Percentiles rank a stretch among this genome's conserved stretches.
These are phyloP conservation scores for Alternaria panax DNA, from an alignment of 2,329 filamentous ascomycete species.

Conservation along the genomic window DNA sequence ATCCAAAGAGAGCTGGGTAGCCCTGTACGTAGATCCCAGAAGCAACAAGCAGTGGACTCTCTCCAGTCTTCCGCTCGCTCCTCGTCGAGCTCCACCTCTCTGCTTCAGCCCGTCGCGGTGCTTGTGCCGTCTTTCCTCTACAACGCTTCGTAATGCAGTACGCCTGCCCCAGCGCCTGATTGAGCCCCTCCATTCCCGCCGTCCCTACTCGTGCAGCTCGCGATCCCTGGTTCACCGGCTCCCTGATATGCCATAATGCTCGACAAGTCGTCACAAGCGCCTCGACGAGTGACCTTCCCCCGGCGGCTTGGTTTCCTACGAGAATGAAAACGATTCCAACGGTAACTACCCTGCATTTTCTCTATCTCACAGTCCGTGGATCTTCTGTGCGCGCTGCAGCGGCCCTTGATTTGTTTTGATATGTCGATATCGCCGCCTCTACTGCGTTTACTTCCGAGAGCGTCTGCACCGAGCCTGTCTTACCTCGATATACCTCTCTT, in stretches of 20 bases:
- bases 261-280: slow-evolving; percentile 47
- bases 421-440: slow-evolving; percentile 31
- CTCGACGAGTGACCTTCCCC: slow-evolving; percentile 49
- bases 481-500: slow-evolving; percentile 29
- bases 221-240: slow-evolving; percentile 34
- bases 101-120: slow-evolving; percentile 38
- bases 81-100: slow-evolving; percentile 40
- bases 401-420: slow-evolving; percentile 44
- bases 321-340: slow-evolving; percentile 58
- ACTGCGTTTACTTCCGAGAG: slow-evolving; percentile 31
- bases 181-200: slow-evolving; percentile 30
- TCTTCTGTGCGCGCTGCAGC: slow-evolving; percentile 15
- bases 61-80: slow-evolving; percentile 41
- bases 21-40: slow-evolving; percentile 43
- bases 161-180: slow-evolving; percentile 25
- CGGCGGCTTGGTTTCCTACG: slow-evolving; percentile 47
- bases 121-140: slow-evolving; percentile 30
- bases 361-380: slow-evolving; percentile 18
- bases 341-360: slow-evolving; percentile 45
- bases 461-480: slow-evolving; percentile 37
- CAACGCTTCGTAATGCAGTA: slow-evolving; percentile 34
- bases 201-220: slow-evolving; percentile 30
- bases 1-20: slow-evolving; percentile 37
- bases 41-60: slow-evolving; percentile 44
- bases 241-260: slow-evolving; percentile 52